phyloP scores from a whole-genome alignment of 305 asterid genomes.

The Fraxinus latifolia region DNA sequence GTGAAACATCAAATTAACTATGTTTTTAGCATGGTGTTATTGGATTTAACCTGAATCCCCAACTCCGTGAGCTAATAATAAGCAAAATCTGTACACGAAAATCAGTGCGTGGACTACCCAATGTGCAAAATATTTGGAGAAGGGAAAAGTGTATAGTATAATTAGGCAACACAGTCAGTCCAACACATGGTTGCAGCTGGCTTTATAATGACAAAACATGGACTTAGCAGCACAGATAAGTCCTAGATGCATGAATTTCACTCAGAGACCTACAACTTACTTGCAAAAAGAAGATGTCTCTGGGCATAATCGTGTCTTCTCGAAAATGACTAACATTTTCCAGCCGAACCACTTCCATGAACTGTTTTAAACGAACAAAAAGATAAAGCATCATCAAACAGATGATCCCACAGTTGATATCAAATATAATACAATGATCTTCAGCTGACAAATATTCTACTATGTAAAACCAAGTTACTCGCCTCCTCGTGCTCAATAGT shows the following conservation, averaged over 20 bases:
- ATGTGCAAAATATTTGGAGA: background rate
- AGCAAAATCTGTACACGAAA: background rate
- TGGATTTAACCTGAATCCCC: background rate
- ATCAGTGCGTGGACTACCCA: background rate
- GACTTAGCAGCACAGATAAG: background rate
- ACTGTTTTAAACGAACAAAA: slow-evolving; percentile 37
- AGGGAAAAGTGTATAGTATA: background rate
- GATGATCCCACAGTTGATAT: background rate
- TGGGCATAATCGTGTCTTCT: slow-evolving; percentile 72
- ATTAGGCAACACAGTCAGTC: background rate
- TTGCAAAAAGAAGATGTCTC: slow-evolving; percentile 86
- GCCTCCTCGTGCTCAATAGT: slow-evolving; percentile 97
- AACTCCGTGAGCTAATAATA: background rate
- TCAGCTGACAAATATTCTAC: background rate
- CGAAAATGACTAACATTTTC: slow-evolving; percentile 71
- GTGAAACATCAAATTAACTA: background rate
- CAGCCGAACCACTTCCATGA: slow-evolving; percentile 93
- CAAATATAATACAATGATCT: background rate
- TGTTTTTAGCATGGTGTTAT: background rate
- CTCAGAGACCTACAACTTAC: slow-evolving; percentile 39
- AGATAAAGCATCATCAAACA: background rate
- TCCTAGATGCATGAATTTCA: background rate
- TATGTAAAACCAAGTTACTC: slow-evolving; percentile 14
- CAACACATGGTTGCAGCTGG: background rate
- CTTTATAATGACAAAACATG: background rate